Conservation (phyloP, 2,329 filamentous ascomycete genomes). For the Monilinia fructicola region DNA sequence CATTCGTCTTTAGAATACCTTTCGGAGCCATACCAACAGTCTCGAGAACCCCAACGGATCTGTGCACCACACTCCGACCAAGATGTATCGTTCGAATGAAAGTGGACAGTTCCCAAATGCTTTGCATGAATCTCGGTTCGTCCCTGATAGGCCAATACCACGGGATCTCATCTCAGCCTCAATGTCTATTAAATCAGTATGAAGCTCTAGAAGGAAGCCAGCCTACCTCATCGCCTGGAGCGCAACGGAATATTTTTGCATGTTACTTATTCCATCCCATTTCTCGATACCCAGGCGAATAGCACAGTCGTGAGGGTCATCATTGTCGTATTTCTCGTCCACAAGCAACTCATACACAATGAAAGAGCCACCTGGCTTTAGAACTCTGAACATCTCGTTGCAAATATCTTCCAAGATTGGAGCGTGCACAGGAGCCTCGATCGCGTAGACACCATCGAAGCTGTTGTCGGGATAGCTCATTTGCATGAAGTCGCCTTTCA, state of each 20-base stretch:
- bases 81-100: conserved; percentile 85
- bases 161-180: conserved; percentile 70
- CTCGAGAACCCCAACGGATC: conserved; percentile 75
- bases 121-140: conserved; percentile 78
- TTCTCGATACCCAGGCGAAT: conserved; percentile 94
- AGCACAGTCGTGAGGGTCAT: conserved; percentile 79
- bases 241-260: conserved; percentile 83
- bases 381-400: conserved; percentile 86
- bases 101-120: conserved; percentile 75
- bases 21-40: conserved; percentile 69
- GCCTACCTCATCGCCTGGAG: conserved; percentile 79
- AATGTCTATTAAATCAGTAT: conserved; percentile 83
- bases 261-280: conserved; percentile 95
- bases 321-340: conserved; percentile 91
- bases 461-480: conserved; percentile 90
- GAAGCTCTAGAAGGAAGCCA: conserved; percentile 77
- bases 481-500: conserved; percentile 98
- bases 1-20: conserved; percentile 92
- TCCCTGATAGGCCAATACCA: conserved; percentile 95
- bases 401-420: conserved; percentile 82
- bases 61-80: conserved; percentile 73
- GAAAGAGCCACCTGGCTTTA: conserved; percentile 93
- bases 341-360: conserved; percentile 99
- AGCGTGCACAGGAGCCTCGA: conserved; percentile 95
- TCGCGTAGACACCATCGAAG: conserved; percentile 95